These are phyloP conservation scores for Cucurbita maxima DNA, from an alignment of 306 rosid species.

Conservation along the genomic window DNA sequence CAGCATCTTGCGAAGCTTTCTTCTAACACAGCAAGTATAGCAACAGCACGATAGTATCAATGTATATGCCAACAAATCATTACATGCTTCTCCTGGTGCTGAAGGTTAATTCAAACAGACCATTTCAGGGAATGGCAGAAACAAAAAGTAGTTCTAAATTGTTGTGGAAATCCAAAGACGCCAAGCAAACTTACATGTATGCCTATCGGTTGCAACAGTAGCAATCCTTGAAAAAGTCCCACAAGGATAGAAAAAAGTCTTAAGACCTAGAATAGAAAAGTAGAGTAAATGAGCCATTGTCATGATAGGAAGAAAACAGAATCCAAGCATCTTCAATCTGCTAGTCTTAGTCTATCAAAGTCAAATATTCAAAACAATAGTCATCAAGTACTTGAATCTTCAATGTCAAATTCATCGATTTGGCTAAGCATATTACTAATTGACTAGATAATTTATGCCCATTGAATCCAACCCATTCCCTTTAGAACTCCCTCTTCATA, in stretches of 20 bases:
- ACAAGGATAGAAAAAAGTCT: slow-evolving; percentile 86
- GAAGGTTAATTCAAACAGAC: slow-evolving; percentile 12
- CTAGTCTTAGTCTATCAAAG: neutral
- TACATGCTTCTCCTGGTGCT: slow-evolving; percentile 83
- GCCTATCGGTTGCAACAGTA: slow-evolving; percentile 66
- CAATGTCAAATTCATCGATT: neutral
- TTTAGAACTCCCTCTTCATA: neutral
- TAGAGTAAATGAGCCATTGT: neutral
- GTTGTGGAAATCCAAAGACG: neutral
- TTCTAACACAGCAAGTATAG: slow-evolving; percentile 82
- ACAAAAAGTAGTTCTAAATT: neutral
- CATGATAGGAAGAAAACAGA: neutral
- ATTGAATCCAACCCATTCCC: neutral
- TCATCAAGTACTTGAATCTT: neutral
- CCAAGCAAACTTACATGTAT: slow-evolving; percentile 56
- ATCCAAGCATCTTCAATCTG: neutral
- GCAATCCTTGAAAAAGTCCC: slow-evolving; percentile 91
- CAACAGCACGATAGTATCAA: slow-evolving; percentile 85
- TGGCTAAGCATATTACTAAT: neutral
- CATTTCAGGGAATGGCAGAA: neutral
- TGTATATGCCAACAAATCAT: slow-evolving; percentile 91
- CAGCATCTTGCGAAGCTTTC: slow-evolving; percentile 77
- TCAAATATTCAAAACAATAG: neutral
- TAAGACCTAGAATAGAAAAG: slow-evolving; percentile 39
- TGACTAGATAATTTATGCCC: neutral